Evolutionary conservation across 306 rosid species (phyloP).

Genomic region (Echinosophora koreensis): DNA sequence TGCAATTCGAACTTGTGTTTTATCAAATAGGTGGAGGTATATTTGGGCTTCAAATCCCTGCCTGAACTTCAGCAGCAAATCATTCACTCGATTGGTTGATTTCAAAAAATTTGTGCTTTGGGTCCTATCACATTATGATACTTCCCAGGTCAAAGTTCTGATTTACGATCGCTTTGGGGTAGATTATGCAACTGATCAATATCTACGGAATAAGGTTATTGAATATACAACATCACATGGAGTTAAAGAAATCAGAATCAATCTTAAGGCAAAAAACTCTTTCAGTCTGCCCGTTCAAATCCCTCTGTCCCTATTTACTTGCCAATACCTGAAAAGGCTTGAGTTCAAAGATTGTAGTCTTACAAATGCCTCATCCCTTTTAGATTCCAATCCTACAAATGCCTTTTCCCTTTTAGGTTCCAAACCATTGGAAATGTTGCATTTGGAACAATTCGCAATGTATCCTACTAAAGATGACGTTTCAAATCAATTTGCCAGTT

Average conservation of each 20-base stretch:
- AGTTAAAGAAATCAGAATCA: conserved; percentile 54
- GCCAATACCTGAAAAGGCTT: conserved; percentile 53
- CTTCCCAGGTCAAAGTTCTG: conserved; percentile 48
- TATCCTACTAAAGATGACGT: conserved; percentile 32
- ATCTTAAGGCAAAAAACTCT: conserved; percentile 51
- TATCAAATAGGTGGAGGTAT: conserved; percentile 54
- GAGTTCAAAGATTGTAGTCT: conserved; percentile 58
- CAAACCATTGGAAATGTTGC: conserved; percentile 48
- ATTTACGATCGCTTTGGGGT: conserved; percentile 54
- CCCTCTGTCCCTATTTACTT: conserved; percentile 47
- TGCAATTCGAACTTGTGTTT: conserved; percentile 49
- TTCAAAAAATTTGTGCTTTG: conserved; percentile 55
- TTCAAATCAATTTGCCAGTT: conserved; percentile 50
- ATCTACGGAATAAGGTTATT: conserved; percentile 53
- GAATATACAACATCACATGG: conserved; percentile 51
- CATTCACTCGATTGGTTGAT: conserved; percentile 51
- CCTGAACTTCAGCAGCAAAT: conserved; percentile 54
- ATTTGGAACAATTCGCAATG: conserved; percentile 50
- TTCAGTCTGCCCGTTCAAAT: conserved; percentile 59
- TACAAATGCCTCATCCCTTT: conserved; percentile 40
- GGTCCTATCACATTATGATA: conserved; percentile 54
- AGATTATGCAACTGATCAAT: conserved; percentile 59
- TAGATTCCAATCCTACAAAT: no score
- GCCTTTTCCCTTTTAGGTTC: background rate
- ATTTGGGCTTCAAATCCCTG: conserved; percentile 54